phyloP scores from a whole-genome alignment of 2,329 filamentous ascomycete species.

The Penicillium sp. region DNA sequence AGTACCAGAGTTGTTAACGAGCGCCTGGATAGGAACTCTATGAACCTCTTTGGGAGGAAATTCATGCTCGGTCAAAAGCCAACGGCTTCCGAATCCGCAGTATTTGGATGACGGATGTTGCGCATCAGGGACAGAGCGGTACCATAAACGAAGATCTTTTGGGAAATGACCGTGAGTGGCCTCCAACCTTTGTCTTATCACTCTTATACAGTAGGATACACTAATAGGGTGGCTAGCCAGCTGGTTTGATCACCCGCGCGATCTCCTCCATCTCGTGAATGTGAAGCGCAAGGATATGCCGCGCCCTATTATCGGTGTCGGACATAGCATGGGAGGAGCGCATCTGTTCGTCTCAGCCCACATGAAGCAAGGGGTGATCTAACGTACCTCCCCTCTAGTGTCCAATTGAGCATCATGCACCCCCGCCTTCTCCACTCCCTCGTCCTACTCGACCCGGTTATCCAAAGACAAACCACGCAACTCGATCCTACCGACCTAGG shows the following conservation, averaged over 20 bases:
- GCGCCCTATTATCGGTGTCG: constrained; percentile 80
- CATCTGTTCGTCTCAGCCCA: constrained; percentile 54
- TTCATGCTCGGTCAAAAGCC: constrained; percentile 63
- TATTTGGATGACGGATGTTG: constrained; percentile 91
- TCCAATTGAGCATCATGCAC: constrained; percentile 74
- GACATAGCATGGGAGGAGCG: constrained; percentile 86
- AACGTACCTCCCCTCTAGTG: constrained; percentile 34
- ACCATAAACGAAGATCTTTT: constrained; percentile 75
- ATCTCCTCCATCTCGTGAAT: constrained; percentile 85
- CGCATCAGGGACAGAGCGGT: constrained; percentile 80
- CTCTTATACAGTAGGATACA: constrained; percentile 22
- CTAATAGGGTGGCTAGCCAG: constrained; percentile 58
- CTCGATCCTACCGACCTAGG: constrained; percentile 32
- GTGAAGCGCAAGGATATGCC: constrained; percentile 78
- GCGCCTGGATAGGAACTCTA: constrained; percentile 73
- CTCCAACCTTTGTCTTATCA: not conserved
- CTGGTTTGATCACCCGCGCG: constrained; percentile 85
- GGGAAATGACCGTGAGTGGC: constrained; percentile 78
- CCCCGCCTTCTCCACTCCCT: constrained; percentile 78
- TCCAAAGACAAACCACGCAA: constrained; percentile 58
- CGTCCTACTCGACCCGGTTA: constrained; percentile 83
- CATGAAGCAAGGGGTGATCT: not conserved
- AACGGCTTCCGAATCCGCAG: constrained; percentile 72
- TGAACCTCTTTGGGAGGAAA: constrained; percentile 87
- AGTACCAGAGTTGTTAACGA: constrained; percentile 13